Evolutionary conservation across 2,329 filamentous ascomycete genomes (phyloP), one percentile per base, ranked within the genome.

Genomic region (Pseudocercospora vitis): DNA sequence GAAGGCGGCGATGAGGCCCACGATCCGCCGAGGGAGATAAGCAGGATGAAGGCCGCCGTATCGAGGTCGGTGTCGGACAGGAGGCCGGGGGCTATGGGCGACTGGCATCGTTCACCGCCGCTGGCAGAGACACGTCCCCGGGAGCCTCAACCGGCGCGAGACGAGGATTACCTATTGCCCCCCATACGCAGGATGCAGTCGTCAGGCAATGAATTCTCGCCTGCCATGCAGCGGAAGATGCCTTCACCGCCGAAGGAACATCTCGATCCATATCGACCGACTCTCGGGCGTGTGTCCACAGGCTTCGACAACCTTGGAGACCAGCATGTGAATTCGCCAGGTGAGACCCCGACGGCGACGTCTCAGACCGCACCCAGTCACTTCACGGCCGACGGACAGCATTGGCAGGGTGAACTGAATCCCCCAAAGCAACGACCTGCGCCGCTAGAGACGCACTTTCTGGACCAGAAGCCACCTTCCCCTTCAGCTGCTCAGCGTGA

Each of bases 1-100:
- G 86, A 92, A 71, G 92, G 92, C 53, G 92, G 92, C 28, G 92
- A 96, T 66, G 91, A 96, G 70, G 86, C 87, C 50, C 84, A 88
- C 50, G 75, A 81, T 7, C 88, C 88, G 1, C 81, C 85, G 1
- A 76, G 83, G 16, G 87, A 94, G 67, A 86, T 96, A 50, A 85
- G 83, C 4, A 79, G 76, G 67, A 76, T 74, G 58, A 85, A 80
- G 70, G 69, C 61, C 7, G 58, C 50, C 21, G 52, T 67, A 53
- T 39, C 51, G 29, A 54, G 66, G 32, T 68, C 65, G 6, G 57
- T 61, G 37, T 65, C 65, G 24, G 68, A 65, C 35, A 52, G 65
- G 39, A 55, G 53, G 32, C 57, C 48, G 60, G 65, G 28, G 31
- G 44, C 49, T n/a, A 39, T 33, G 11, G 21, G 28, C 19, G 31